phyloP scores from a whole-genome alignment of 2,329 filamentous ascomycete genomes.

The Alternaria arborescens region DNA sequence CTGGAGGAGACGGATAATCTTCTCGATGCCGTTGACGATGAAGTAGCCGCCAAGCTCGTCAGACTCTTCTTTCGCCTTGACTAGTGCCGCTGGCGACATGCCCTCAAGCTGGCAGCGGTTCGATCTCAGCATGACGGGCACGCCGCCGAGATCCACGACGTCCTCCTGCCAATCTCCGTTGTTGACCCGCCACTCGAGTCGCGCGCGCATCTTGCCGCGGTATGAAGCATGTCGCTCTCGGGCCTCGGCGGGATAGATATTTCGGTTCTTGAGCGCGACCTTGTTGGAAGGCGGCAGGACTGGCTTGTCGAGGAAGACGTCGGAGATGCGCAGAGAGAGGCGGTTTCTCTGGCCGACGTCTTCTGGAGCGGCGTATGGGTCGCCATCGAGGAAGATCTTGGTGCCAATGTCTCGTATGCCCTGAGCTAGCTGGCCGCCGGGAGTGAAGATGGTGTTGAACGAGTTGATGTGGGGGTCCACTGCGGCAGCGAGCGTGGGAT shows the following conservation, averaged over 20 bases:
- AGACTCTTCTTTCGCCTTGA: constrained; percentile 89
- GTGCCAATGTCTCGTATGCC: constrained; percentile 88
- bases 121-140: constrained; percentile 77
- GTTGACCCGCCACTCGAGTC: constrained; percentile 87
- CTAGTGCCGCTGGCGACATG: constrained; percentile 81
- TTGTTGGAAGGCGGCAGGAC: constrained; percentile 84
- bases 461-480: constrained; percentile 93
- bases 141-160: constrained; percentile 82
- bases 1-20: constrained; percentile 17
- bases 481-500: constrained; percentile 84
- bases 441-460: constrained; percentile 88
- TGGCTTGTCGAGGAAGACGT: constrained; percentile 84
- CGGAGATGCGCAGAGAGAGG: constrained; percentile 79
- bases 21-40: constrained; percentile 75
- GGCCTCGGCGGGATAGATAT: constrained; percentile 91
- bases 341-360: constrained; percentile 73
- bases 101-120: constrained; percentile 90
- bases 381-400: constrained; percentile 85
- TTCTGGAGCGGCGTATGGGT: constrained; percentile 62
- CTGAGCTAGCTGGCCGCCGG: constrained; percentile 75
- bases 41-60: constrained; percentile 98
- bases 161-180: constrained; percentile 84
- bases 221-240: constrained; percentile 94
- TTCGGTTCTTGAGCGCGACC: constrained; percentile 77
- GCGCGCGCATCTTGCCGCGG: constrained; percentile 82